Conservation (phyloP, 2,329 filamentous ascomycete genomes). For the Trichophyton benhamiae region DNA sequence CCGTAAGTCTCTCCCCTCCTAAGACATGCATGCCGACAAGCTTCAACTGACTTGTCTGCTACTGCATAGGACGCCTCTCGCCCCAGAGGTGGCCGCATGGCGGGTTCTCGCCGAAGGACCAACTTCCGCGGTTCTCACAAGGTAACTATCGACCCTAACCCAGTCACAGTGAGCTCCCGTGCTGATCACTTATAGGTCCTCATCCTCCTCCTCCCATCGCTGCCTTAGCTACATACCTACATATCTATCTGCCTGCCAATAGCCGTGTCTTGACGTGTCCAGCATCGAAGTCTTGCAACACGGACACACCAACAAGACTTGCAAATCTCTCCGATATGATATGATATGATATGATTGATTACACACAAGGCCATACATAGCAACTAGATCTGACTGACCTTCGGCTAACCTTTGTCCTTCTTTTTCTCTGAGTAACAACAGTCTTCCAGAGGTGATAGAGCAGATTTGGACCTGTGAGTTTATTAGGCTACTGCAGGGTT, state of each 20-base stretch:
- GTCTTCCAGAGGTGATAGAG: slow-evolving; percentile 34
- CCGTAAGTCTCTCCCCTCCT: slow-evolving; percentile 32
- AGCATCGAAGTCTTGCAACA: slow-evolving; percentile 11
- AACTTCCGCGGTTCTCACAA: slow-evolving; percentile 76
- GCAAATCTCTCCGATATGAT: neutral
- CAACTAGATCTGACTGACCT: slow-evolving; percentile 20
- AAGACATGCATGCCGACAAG: neutral
- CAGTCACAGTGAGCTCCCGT: no score
- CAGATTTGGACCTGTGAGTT: slow-evolving; percentile 36
- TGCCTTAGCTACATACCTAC: slow-evolving; percentile 2
- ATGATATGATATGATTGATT: neutral
- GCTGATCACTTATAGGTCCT: slow-evolving; percentile 26
- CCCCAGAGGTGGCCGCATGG: slow-evolving; percentile 26
- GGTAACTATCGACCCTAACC: slow-evolving; percentile 37
- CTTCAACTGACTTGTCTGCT: neutral
- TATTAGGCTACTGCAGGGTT: neutral
- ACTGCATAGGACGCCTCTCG: slow-evolving; percentile 14
- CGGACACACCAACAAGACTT: neutral
- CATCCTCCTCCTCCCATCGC: slow-evolving; percentile 33
- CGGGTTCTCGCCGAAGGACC: slow-evolving; percentile 27
- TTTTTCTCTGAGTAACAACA: slow-evolving; percentile 26
- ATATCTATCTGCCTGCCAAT: slow-evolving; percentile 12
- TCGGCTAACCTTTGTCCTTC: slow-evolving; percentile 33
- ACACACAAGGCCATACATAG: slow-evolving; percentile 8
- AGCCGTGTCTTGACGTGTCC: slow-evolving; percentile 12